phyloP scores from a whole-genome alignment of 2,329 filamentous ascomycete species.

The Diaporthe ilicicola region DNA sequence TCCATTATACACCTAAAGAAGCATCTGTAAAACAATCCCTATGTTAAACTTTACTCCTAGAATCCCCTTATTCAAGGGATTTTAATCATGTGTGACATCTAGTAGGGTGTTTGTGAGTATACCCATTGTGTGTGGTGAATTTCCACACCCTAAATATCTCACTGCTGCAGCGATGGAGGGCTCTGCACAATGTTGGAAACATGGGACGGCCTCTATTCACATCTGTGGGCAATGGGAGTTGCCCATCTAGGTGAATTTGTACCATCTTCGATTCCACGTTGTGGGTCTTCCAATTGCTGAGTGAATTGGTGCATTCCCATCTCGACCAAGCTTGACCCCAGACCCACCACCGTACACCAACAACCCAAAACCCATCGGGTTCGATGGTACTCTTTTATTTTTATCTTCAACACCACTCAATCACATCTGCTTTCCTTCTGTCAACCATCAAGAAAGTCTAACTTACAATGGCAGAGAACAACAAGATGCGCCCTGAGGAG shows the following conservation, averaged over 20 bases:
- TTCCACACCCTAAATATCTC: too few relatives aligned
- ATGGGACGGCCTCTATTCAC: not conserved
- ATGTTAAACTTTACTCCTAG: too few relatives aligned
- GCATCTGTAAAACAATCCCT: too few relatives aligned
- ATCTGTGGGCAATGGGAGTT: not conserved
- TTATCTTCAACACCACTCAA: too few relatives aligned
- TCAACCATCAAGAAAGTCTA: not conserved
- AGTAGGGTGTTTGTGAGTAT: not conserved
- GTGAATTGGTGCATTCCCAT: not conserved
- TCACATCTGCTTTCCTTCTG: not conserved
- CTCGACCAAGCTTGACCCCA: not conserved
- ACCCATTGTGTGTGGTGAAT: not conserved
- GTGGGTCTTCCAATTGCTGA: not conserved
- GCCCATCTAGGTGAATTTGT: accelerated
- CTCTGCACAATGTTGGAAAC: not conserved
- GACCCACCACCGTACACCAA: too few relatives aligned
- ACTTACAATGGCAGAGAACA: not conserved
- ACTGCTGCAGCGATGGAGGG: not conserved
- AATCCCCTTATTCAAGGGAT: not conserved
- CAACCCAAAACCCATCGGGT: not conserved
- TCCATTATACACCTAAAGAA: not conserved
- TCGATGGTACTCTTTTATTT: too few relatives aligned
- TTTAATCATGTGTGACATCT: not conserved
- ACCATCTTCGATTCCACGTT: not conserved
- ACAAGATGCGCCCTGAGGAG: not conserved